Base-by-base conservation (phyloP, 139 green algal genomes). In the Volvox africanus region DNA sequence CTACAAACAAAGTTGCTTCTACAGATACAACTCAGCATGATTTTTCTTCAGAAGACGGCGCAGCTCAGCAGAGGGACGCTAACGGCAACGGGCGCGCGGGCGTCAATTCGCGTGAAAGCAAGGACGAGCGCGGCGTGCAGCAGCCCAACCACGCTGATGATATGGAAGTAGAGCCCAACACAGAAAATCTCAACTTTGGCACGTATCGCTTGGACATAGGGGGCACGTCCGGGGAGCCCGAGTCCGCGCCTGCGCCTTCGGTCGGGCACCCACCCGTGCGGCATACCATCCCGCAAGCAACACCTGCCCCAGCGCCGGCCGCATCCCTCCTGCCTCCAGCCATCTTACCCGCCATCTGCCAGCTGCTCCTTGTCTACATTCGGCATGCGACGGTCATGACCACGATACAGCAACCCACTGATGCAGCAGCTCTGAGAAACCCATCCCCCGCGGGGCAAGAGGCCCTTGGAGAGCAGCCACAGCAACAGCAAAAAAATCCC, bases 291-390 rank as follows among this genome's bases (percentile, higher is more conserved):
- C 78, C 62, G 78, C 37, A 67, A 50, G 37, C 36, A 19, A 14
- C 37, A 30, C 76, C 76, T 20, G 32, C 55, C 14, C 76, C 76
- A 67, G 78, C 78, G 0, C 16, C 36, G 13, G 22, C 78, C 11
- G 36, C 36, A 26, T 24, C 36, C 21, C 78, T 65, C 37, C 37
- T 84, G n/a, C 78, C 78, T 16, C 78, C 78, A 35, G 35, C 78
- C 16, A 68, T 68, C 36, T 6, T 84, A 44, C 78, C 78, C 78
- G n/a, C 78, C 37, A 26, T 89, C 5, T 89, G 84, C 67, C 84
- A 89, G 84, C 36, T 89, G 26, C 36, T 89, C 0, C 84, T 89
- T 5, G 28, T 69, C 0, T 81, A 89, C 68, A 61, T 89, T 9
- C 84, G 80, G 37, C 68, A 67, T 28, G 84, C 68, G 6, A 9